Conservation (phyloP, 2,329 filamentous ascomycete species). For the Trichoderma brevicompactum region DNA sequence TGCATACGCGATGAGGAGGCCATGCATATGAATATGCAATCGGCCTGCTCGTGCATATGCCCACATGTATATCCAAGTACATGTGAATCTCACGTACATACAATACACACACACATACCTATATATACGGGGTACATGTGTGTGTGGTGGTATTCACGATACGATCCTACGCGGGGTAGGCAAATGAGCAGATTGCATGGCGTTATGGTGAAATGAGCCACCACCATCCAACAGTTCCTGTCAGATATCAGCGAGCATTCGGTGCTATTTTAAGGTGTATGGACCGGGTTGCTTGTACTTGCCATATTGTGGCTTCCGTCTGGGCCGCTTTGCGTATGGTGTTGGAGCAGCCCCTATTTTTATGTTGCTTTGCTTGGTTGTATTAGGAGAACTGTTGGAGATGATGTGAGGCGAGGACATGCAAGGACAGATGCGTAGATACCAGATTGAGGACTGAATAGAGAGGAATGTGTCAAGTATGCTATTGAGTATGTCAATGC, state of each 20-base stretch:
- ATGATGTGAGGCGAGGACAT: too few species aligned
- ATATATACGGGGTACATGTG: background rate
- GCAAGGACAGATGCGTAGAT: too few species aligned
- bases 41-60: constrained; percentile 6
- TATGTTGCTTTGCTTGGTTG: too few species aligned
- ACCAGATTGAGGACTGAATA: too few species aligned
- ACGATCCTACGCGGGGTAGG: constrained; percentile 12
- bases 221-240: background rate
- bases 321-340: too few species aligned
- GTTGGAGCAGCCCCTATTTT: too few species aligned
- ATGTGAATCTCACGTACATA: background rate
- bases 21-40: background rate
- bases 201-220: constrained; percentile 1
- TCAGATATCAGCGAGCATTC: constrained; percentile 6
- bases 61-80: background rate
- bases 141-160: background rate
- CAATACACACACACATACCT: background rate
- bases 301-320: too few species aligned
- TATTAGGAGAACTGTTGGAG: too few species aligned
- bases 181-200: constrained; percentile 4
- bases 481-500: too few species aligned
- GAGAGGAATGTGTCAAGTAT: too few species aligned
- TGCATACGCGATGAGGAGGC: constrained; percentile 7
- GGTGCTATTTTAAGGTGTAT: background rate
- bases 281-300: background rate